Conservation (phyloP, 352 stramenopile genomes). For the Globisporangium ultimum region DNA sequence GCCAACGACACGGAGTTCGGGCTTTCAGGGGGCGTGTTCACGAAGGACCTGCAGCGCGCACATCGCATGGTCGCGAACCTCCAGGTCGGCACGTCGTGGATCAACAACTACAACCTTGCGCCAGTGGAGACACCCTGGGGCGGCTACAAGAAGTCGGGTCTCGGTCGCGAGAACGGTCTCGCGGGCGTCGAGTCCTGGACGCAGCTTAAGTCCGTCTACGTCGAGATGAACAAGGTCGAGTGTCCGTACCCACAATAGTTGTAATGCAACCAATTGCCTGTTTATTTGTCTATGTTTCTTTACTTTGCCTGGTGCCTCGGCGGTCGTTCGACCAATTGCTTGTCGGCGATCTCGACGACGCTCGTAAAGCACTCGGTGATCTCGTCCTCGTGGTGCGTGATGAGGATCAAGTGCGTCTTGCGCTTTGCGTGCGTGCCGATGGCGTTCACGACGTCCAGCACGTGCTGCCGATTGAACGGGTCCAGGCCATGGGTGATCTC, state of each 20-base stretch:
- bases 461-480: conserved; percentile 66
- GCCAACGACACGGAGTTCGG: conserved; percentile 84
- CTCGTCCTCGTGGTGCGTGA: conserved; percentile 93
- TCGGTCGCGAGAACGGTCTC: conserved; percentile 91
- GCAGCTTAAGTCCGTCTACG: conserved; percentile 88
- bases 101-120: conserved; percentile 91
- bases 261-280: not conserved
- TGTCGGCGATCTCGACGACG: conserved; percentile 81
- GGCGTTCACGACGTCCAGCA: conserved; percentile 74
- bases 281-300: not conserved
- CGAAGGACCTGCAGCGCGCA: conserved; percentile 72
- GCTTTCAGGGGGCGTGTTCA: conserved; percentile 84
- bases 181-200: conserved; percentile 87
- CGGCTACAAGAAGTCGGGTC: conserved; percentile 88
- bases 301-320: too few species aligned
- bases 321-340: conserved; percentile 34
- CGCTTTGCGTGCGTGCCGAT: conserved; percentile 50
- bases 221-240: conserved; percentile 75
- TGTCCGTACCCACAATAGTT: conserved; percentile 56
- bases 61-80: conserved; percentile 71
- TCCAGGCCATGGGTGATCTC: conserved; percentile 92
- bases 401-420: conserved; percentile 77
- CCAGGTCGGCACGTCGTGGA: conserved; percentile 79
- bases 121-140: conserved; percentile 87
- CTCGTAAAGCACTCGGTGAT: conserved; percentile 73